Evolutionary conservation across 176 grass and related monocot species (phyloP).

Genomic region (Musa acuminata): DNA sequence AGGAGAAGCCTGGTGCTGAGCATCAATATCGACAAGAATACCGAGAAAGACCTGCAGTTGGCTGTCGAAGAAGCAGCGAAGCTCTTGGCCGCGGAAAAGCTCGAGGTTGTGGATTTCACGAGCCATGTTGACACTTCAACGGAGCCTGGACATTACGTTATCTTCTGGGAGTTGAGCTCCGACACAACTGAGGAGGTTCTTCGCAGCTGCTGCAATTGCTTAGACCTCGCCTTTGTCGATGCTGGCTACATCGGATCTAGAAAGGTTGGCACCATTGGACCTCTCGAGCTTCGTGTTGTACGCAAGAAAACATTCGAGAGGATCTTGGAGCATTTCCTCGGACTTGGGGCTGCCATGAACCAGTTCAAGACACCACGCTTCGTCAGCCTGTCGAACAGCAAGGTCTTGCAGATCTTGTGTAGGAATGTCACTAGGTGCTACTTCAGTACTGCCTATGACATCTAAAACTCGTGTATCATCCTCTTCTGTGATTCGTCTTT

Average conservation of each 20-base stretch:
- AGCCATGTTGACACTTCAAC: slow-evolving; percentile 50
- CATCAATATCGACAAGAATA: slow-evolving; percentile 98
- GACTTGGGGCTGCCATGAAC: slow-evolving; percentile 42
- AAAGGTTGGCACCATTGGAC: slow-evolving; percentile 26
- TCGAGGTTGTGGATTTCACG: slow-evolving; percentile 79
- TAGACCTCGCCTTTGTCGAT: slow-evolving; percentile 56
- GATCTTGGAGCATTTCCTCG: slow-evolving; percentile 49
- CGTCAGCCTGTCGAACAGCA: slow-evolving; percentile 29
- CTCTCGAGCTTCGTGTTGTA: slow-evolving; percentile 55
- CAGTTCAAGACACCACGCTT: slow-evolving; percentile 87
- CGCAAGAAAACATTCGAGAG: slow-evolving; percentile 42
- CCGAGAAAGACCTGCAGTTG: slow-evolving; percentile 69
- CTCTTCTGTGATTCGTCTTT: too few species aligned
- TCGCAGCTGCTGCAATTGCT: slow-evolving; percentile 60
- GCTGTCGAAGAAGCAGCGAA: slow-evolving; percentile 42
- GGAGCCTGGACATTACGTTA: slow-evolving; percentile 61
- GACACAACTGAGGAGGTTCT: slow-evolving; percentile 36
- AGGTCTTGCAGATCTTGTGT: slow-evolving; percentile 53
- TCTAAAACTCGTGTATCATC: not conserved
- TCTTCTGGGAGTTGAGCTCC: slow-evolving; percentile 75
- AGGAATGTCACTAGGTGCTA: slow-evolving; percentile 18
- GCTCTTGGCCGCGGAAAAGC: slow-evolving; percentile 57
- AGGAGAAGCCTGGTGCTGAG: slow-evolving; percentile 50
- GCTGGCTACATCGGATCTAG: slow-evolving; percentile 50
- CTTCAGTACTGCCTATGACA: slow-evolving; percentile 32